Evolutionary conservation across 2,329 filamentous ascomycete genomes (phyloP), one percentile per base, ranked within the genome.

Genomic region (Colletotrichum chlorophyti): DNA sequence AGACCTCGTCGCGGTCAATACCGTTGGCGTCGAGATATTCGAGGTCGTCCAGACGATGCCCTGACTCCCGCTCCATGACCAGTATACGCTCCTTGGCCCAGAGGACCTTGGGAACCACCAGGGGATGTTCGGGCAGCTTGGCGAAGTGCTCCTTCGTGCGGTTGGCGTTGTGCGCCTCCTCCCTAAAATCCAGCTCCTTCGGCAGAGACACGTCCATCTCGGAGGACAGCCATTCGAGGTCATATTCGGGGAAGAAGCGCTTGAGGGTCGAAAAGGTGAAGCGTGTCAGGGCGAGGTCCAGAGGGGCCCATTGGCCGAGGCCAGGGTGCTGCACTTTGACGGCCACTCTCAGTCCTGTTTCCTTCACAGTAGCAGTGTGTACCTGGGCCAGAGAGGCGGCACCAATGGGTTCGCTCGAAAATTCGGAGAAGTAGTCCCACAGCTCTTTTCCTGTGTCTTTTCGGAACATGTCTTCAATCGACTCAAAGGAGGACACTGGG

Each of bases 261-360:
- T 96, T 97, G 60, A 99, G 78, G 0, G 89, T 95, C 10, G 88
- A 87, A 73, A 99, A 99, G 0, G 93, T 96, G 68, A 95, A 96
- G 32, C 85, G 80, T 5, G 95, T 99, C 61, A 99, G 79, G 3
- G 88, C 86, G 64, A 98, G 82, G 72, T 99, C 95, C 10, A 99
- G 80, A 23, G 88, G 90, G 14, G 92, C 90, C 91, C 93, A 99
- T 74, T 96, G 90, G 61, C 93, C 91, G 53, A 99, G 78, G 4
- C 86, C 83, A 2, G 95, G 95, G 75, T 99, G 95, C 71, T 99
- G 95, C 10, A 99, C 89, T 75, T 99, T 99, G 67, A 99, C 95
- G 0, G 95, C 95, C 9, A 99, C 95, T 68, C 87, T 89, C 72
- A 93, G 89, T 6, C 91, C 91, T 0, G 86, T 91, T 61, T 90